phyloP scores from a whole-genome alignment of 169 alveolate genomes.

The Plasmodium vinckei region DNA sequence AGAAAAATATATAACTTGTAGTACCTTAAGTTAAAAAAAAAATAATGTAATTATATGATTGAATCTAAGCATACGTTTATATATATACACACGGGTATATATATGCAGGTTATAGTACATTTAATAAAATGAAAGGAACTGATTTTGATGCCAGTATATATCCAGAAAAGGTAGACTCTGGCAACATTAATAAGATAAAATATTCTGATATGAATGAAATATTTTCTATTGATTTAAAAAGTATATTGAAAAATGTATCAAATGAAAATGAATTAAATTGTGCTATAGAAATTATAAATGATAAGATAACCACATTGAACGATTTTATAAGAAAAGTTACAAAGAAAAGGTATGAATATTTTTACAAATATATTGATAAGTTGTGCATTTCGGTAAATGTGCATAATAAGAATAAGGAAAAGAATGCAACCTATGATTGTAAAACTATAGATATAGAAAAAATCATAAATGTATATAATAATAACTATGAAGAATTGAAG shows the following conservation, averaged over 20 bases:
- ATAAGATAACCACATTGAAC: constrained; percentile 35
- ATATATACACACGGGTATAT: neutral
- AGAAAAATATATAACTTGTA: too few species aligned
- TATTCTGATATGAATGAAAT: constrained; percentile 14
- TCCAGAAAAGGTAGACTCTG: neutral
- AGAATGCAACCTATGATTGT: too few species aligned
- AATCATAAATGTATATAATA: constrained; percentile 8
- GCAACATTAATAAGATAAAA: neutral
- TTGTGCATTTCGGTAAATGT: constrained; percentile 18
- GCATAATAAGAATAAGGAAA: constrained; percentile 16
- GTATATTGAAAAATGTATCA: constrained; percentile 30
- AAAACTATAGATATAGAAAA: constrained; percentile 6
- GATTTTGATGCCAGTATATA: constrained; percentile 1
- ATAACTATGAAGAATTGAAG: constrained; percentile 33
- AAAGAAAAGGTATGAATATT: constrained; percentile 55
- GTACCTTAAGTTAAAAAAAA: too few species aligned
- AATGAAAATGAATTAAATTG: constrained; percentile 55
- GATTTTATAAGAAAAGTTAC: constrained; percentile 59
- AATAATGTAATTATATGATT: neutral
- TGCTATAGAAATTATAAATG: constrained; percentile 37
- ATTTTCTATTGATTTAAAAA: constrained; percentile 28
- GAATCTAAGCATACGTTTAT: neutral
- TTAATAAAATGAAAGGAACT: constrained; percentile 4
- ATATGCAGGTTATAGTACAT: neutral
- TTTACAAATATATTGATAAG: constrained; percentile 55